Evolutionary conservation across 306 rosid genomes (phyloP).

Genomic region (Oxytropis ochrocephala): DNA sequence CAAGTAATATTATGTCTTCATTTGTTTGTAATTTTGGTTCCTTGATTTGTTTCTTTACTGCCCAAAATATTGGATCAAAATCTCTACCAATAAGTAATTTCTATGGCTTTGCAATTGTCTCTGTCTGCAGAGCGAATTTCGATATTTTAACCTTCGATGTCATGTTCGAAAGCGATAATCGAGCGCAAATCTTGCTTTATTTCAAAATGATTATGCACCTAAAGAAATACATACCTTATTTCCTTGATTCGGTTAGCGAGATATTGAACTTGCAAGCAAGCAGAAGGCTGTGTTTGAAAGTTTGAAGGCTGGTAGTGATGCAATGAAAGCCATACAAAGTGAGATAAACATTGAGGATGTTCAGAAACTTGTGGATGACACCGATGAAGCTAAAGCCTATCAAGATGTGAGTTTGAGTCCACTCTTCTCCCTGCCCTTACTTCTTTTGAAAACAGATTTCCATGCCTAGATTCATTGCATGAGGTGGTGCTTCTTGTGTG

Average conservation of each 20-base stretch:
- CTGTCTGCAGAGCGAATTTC: neutral
- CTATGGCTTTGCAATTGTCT: slow-evolving; percentile 7
- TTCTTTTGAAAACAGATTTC: too few relatives aligned
- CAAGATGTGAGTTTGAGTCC: slow-evolving; percentile 75
- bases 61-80: neutral
- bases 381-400: slow-evolving; percentile 92
- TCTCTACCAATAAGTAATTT: slow-evolving; percentile 7
- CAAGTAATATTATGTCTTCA: slow-evolving; percentile 48
- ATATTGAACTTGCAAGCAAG: slow-evolving; percentile 89
- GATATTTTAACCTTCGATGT: neutral
- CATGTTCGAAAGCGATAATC: neutral
- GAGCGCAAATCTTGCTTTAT: neutral
- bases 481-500: too few relatives aligned
- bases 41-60: neutral
- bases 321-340: slow-evolving; percentile 82
- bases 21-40: neutral
- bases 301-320: slow-evolving; percentile 84
- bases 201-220: neutral
- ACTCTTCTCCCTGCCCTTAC: slow-evolving; percentile 3
- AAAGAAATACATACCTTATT: neutral
- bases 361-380: slow-evolving; percentile 88
- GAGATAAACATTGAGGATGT: slow-evolving; percentile 95
- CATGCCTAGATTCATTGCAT: too few relatives aligned
- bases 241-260: slow-evolving; percentile 68
- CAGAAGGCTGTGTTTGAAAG: slow-evolving; percentile 93